Conservation (phyloP, 768 basidiomycete genomes). For the Russula ochroleuca region DNA sequence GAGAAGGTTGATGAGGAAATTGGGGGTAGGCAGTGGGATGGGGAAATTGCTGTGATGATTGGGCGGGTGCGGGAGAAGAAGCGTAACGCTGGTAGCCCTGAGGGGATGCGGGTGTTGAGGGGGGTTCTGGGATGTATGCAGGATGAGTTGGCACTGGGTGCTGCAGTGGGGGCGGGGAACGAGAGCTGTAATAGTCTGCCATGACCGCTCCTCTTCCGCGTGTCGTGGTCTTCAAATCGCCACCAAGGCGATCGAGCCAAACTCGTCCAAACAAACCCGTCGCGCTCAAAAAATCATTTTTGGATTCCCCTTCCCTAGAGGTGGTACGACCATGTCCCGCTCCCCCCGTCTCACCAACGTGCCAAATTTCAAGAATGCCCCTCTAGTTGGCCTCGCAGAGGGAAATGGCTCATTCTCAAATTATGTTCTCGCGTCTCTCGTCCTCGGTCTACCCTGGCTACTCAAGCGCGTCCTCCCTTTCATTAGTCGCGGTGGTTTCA, state of each 20-base stretch:
- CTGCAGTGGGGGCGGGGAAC: slow-evolving; percentile 74
- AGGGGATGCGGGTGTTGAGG: slow-evolving; percentile 68
- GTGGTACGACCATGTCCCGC: slow-evolving; percentile 12
- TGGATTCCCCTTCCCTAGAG: background rate
- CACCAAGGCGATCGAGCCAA: background rate
- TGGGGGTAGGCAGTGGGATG: slow-evolving; percentile 43
- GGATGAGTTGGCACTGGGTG: slow-evolving; percentile 89
- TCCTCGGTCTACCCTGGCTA: slow-evolving; percentile 79
- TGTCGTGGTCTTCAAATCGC: background rate
- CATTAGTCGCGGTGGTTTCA: slow-evolving; percentile 79
- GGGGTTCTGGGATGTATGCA: slow-evolving; percentile 78
- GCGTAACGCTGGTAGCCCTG: slow-evolving; percentile 71
- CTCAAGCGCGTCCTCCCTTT: slow-evolving; percentile 79
- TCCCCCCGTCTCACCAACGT: slow-evolving; percentile 48
- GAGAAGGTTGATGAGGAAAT: slow-evolving; percentile 44
- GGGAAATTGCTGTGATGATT: slow-evolving; percentile 35
- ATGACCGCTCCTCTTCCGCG: background rate
- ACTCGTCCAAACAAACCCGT: slow-evolving; percentile 5
- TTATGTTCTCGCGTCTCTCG: slow-evolving; percentile 64
- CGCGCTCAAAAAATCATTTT: background rate
- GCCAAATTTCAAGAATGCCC: slow-evolving; percentile 82
- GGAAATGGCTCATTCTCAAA: slow-evolving; percentile 86
- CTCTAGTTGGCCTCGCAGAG: slow-evolving; percentile 74
- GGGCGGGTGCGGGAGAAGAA: slow-evolving; percentile 48
- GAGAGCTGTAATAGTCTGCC: slow-evolving; percentile 38